These are phyloP conservation scores for Mortierella claussenii DNA, from an alignment of 192 early-diverging fungal genomes.

Conservation along the genomic window DNA sequence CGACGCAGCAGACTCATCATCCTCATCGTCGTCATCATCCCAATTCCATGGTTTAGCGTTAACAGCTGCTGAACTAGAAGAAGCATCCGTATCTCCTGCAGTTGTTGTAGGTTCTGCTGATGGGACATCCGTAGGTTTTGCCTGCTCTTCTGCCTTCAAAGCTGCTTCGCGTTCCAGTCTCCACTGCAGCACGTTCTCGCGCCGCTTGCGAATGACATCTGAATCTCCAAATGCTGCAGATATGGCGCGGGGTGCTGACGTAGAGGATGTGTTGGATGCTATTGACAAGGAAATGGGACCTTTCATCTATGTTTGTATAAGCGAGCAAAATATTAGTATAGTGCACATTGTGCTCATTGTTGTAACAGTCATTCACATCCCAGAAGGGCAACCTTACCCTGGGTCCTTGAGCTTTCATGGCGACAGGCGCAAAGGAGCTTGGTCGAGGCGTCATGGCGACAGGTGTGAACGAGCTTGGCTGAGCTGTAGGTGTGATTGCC, in stretches of 20 bases:
- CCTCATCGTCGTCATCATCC: constrained; percentile 75
- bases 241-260: constrained; percentile 37
- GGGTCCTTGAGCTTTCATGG: constrained; percentile 6
- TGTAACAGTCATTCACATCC: background rate
- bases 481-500: background rate
- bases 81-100: background rate
- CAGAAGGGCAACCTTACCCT: background rate
- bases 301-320: constrained; percentile 20
- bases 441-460: constrained; percentile 6
- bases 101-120: constrained; percentile 1
- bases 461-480: constrained; percentile 2
- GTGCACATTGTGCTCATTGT: background rate
- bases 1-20: constrained; percentile 28
- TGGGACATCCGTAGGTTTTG: constrained; percentile 35
- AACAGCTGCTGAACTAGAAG: constrained; percentile 12
- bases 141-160: constrained; percentile 58
- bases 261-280: constrained; percentile 16
- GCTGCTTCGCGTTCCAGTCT: constrained; percentile 70
- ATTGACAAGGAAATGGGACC: constrained; percentile 29
- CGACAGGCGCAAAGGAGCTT: background rate
- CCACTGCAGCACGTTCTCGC: constrained; percentile 88
- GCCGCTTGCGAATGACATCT: constrained; percentile 78
- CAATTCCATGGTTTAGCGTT: constrained; percentile 71
- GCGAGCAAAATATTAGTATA: background rate
- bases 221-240: constrained; percentile 52